Conservation (phyloP, 768 basidiomycete genomes). For the Rhodotorula diobovata region DNA sequence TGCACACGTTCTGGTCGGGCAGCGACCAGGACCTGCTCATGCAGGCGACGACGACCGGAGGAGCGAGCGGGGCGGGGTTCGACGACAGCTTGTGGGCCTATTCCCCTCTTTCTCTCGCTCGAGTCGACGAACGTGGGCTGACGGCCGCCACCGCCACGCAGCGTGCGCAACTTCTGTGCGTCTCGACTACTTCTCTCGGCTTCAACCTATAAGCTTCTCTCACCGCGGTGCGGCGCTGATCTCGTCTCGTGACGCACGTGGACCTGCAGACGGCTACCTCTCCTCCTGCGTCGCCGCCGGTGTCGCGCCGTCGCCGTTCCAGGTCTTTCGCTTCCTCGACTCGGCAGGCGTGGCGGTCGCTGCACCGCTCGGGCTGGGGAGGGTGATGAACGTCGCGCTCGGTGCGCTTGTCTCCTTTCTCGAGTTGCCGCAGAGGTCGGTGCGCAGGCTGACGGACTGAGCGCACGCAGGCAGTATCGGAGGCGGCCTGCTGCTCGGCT, state of each 20-base stretch:
- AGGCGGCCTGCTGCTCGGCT: not conserved
- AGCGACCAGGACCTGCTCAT: not conserved
- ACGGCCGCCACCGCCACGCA: not conserved
- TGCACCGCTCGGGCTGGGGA: not conserved
- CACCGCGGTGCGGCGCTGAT: too few relatives aligned
- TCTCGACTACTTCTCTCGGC: not conserved
- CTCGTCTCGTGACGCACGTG: too few relatives aligned
- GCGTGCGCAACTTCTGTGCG: not conserved
- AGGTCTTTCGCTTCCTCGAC: not conserved
- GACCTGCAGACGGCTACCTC: conserved; percentile 1
- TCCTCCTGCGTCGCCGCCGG: not conserved
- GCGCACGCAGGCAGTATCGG: not conserved
- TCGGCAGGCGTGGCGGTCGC: not conserved
- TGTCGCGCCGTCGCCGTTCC: not conserved
- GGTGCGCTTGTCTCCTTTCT: not conserved
- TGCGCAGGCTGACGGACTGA: too few relatives aligned
- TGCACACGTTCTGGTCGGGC: not conserved
- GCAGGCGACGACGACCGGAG: not conserved
- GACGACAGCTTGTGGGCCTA: not conserved
- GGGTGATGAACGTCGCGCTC: not conserved
- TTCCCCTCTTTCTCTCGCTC: not conserved
- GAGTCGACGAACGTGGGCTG: not conserved
- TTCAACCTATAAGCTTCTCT: too few relatives aligned
- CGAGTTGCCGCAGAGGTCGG: not conserved
- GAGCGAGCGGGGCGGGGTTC: not conserved